Evolutionary conservation across 345 rosid genomes (phyloP), one percentile per base, ranked within the genome.

Genomic region (Salix arbutifolia): DNA sequence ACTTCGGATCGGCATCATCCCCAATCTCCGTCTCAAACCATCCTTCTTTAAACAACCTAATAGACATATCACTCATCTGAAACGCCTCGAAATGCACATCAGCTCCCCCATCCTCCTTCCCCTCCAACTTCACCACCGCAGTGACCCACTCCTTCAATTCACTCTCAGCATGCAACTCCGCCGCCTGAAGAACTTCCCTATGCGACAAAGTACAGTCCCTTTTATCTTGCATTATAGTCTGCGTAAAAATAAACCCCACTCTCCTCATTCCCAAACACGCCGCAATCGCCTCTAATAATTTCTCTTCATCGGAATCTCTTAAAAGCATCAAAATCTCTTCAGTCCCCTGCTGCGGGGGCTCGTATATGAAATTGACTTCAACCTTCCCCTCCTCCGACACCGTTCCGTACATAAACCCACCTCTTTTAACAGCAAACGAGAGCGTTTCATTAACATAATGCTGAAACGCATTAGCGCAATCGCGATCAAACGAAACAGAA

Each of bases 61-160:
- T 83, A 56, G 95, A 96, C 87, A 91, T 88, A 82, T 93, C 98
- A 81, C 98, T 96, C 94, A 96, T 89, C 86, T 96, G 95, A 83
- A 96, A 96, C 46, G 96, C 94, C 87, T 96, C 97, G 14, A 96
- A 96, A 72, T 96, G 98, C 68, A 96, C 93, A 77, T 94, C 96
- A 0, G 97, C 94, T 23, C 72, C 92, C 12, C 94, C 99, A 48
- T 92, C 96, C 79, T 95, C 99, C 26, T 84, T 92, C 71, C 88
- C 91, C 85, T 89, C 91, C 78, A 93, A 87, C 85, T 96, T 96
- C 81, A 92, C 98, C 79, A 96, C 76, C 0, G 91, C 94, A 1
- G 98, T 96, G 8, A 93, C 97, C 99, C 99, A 93, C 82, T 96
- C 98, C 84, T 90, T 88, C 86, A 93, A 78, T 8, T 81, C 90